Percentiles rank a stretch among this genome's conserved stretches.
phyloP scores from a whole-genome alignment of 441 rosid genomes.

The Jatropha podagrica region DNA sequence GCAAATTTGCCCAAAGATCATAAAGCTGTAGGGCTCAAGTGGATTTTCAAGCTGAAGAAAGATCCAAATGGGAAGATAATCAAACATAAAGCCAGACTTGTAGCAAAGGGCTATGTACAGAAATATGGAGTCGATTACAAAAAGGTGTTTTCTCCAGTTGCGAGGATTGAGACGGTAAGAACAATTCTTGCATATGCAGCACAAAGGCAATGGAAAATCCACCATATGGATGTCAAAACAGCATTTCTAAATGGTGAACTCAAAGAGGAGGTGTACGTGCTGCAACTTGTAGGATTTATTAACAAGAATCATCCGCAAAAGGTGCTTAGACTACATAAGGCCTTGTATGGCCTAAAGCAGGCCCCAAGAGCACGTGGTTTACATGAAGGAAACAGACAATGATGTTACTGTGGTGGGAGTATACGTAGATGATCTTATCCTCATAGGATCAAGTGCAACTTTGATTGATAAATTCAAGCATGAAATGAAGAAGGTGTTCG shows the following conservation, averaged over 20 bases:
- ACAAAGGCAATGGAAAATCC: too few species aligned
- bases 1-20: constrained; percentile 3
- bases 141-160: too few species aligned
- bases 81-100: not conserved
- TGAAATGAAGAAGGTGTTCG: not conserved
- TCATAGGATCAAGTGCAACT: not conserved
- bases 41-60: constrained; percentile 11
- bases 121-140: too few species aligned
- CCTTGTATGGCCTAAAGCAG: not conserved
- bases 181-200: too few species aligned
- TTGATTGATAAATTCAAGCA: not conserved
- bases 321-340: not conserved
- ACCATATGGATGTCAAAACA: too few species aligned
- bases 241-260: too few species aligned
- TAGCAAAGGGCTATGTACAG: too few species aligned
- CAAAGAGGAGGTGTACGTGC: not conserved
- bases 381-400: not conserved
- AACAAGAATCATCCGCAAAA: not conserved
- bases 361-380: constrained; percentile 7
- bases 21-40: not conserved
- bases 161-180: too few species aligned
- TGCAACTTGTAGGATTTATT: not conserved
- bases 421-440: constrained; percentile 1
- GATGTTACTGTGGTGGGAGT: constrained; percentile 3
- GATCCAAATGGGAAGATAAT: constrained; percentile 2